Conservation (phyloP, 192 early-diverging fungal species). For the Martensiomyces pterosporus region DNA sequence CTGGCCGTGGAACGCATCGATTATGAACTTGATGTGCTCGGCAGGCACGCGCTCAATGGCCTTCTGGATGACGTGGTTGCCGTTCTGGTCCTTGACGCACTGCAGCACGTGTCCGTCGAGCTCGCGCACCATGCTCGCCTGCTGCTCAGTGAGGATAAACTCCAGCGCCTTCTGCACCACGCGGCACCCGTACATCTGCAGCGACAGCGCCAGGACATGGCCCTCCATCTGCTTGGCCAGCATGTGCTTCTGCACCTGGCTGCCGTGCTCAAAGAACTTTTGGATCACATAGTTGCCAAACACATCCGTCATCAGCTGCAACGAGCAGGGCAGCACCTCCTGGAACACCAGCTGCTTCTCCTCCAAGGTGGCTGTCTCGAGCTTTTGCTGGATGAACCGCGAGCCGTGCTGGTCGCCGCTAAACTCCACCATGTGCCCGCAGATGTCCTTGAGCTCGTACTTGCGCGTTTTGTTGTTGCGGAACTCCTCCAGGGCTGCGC, state of each 20-base stretch:
- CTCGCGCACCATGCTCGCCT: constrained; percentile 85
- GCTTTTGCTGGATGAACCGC: constrained; percentile 97
- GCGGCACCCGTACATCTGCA: constrained; percentile 99
- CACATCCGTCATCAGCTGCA: constrained; percentile 97
- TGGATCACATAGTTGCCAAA: constrained; percentile 99
- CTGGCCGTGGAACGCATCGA: constrained; percentile 95
- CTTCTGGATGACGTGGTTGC: constrained; percentile 99
- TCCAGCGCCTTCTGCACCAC: constrained; percentile 99
- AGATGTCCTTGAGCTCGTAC: constrained; percentile 96
- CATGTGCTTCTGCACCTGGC: constrained; percentile 85
- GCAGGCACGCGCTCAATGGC: constrained; percentile 95
- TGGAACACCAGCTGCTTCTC: constrained; percentile 98
- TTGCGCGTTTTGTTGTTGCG: constrained; percentile 96
- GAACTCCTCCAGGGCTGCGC: constrained; percentile 92
- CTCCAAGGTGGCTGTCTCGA: constrained; percentile 86
- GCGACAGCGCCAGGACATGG: constrained; percentile 85
- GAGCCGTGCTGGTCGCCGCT: constrained; percentile 98
- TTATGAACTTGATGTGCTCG: constrained; percentile 93
- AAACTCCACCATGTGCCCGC: constrained; percentile 92
- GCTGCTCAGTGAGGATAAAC: constrained; percentile 87
- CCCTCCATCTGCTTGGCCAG: constrained; percentile 95
- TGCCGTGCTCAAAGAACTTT: constrained; percentile 99
- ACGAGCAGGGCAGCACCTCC: constrained; percentile 84
- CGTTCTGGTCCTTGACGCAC: constrained; percentile 99
- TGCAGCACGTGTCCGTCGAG: constrained; percentile 94